Percentiles rank a stretch among this genome's conserved stretches.
Evolutionary conservation across 1,284 basidiomycete genomes (phyloP).

Genomic region (Mycosarcoma mackinlayi): DNA sequence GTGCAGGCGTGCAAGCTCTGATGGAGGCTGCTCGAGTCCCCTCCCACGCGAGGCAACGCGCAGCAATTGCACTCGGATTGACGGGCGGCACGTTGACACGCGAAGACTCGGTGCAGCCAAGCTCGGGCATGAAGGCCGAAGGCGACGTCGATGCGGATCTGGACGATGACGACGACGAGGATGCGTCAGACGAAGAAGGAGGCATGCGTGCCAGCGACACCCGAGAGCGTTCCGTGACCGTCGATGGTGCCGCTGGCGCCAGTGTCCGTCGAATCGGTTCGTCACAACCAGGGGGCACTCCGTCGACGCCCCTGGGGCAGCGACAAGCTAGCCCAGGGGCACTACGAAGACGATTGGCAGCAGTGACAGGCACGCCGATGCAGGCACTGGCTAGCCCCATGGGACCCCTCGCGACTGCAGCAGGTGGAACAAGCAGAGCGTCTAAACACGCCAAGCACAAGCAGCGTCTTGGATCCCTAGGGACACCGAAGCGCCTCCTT

Average conservation of each 20-base stretch:
- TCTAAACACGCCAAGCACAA: slow-evolving; percentile 39
- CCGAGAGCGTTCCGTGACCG: slow-evolving; percentile 29
- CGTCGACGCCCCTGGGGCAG: slow-evolving; percentile 33
- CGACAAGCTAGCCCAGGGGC: slow-evolving; percentile 43
- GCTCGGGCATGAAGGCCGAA: slow-evolving; percentile 4
- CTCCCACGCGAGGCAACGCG: slow-evolving; percentile 38
- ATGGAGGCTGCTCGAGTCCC: slow-evolving; percentile 43
- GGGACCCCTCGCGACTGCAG: slow-evolving; percentile 5
- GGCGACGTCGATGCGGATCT: slow-evolving; percentile 35
- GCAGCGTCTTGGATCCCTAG: slow-evolving; percentile 41
- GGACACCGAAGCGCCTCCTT: slow-evolving; percentile 40
- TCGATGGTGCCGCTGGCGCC: slow-evolving; percentile 12
- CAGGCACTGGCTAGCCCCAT: slow-evolving; percentile 36
- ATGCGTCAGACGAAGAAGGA: slow-evolving; percentile 29
- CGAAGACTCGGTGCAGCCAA: slow-evolving; percentile 29
- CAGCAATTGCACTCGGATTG: slow-evolving; percentile 40
- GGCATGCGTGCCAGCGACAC: slow-evolving; percentile 15
- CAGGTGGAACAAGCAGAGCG: slow-evolving; percentile 15
- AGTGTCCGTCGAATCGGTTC: slow-evolving; percentile 25
- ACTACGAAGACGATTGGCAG: slow-evolving; percentile 37
- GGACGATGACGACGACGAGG: slow-evolving; percentile 38
- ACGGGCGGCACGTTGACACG: slow-evolving; percentile 26
- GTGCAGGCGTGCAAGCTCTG: slow-evolving; percentile 36
- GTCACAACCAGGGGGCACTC: slow-evolving; percentile 39
- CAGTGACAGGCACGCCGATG: slow-evolving; percentile 38